phyloP scores from a whole-genome alignment of 768 basidiomycete species.

The Mrakia hoshinonis region DNA sequence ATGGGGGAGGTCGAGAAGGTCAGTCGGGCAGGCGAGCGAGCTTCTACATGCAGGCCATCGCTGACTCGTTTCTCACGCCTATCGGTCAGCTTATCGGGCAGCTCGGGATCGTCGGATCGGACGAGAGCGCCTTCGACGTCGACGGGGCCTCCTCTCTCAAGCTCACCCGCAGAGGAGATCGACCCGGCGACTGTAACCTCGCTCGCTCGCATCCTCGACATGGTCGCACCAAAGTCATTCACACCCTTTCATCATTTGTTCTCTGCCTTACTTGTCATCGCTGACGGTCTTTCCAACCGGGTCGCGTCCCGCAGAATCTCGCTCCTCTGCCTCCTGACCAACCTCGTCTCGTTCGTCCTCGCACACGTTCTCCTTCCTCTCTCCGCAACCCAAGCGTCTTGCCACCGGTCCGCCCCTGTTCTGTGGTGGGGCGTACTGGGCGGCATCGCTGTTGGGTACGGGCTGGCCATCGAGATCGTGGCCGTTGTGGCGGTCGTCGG shows the following conservation, averaged over 20 bases:
- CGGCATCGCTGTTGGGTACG: neutral
- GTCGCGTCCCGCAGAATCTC: neutral
- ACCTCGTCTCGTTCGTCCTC: neutral
- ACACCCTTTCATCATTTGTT: neutral
- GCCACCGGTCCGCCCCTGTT: neutral
- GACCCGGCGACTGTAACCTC: neutral
- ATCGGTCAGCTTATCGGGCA: too few relatives aligned
- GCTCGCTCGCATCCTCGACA: neutral
- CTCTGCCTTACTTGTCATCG: neutral
- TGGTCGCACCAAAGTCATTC: neutral
- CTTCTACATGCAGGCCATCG: too few relatives aligned
- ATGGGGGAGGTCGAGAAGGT: too few relatives aligned
- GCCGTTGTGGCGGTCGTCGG: neutral
- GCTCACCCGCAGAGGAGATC: neutral
- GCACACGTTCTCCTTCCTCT: conserved; percentile 10
- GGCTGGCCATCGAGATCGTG: neutral
- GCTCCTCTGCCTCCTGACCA: neutral
- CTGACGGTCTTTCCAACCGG: neutral
- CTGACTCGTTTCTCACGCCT: too few relatives aligned
- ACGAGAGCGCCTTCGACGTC: neutral
- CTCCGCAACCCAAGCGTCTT: neutral
- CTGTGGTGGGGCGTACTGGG: conserved; percentile 10
- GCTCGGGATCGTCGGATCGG: too few relatives aligned
- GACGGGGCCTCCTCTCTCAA: neutral
- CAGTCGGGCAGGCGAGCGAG: too few relatives aligned